Evolutionary conservation across 345 rosid genomes (phyloP), one percentile per base, ranked within the genome.

Genomic region (Erucastrum elatum): DNA sequence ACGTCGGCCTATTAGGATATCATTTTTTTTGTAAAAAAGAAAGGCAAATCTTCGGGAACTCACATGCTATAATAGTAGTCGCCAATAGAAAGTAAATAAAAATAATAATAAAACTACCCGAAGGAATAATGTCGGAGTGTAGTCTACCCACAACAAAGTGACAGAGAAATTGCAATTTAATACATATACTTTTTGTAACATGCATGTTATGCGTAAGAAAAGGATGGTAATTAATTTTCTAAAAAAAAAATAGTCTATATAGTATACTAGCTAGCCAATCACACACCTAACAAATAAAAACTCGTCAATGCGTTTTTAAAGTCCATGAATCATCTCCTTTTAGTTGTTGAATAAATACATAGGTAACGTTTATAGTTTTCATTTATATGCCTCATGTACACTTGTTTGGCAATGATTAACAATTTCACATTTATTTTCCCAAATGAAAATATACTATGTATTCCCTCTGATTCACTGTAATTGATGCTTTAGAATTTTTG

Each of bases 31-130:
- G 83, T 62, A 12, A 49, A 27, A 70, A n/a, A 25, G 26, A 17
- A 46, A 29, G 79, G 75, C 79, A 70, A 56, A 75, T 69, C 79
- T 80, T 69, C 55, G n/a, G n/a, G 67, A 80, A 68, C 75, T 69
- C 79, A 80, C 83, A 80, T 80, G 83, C 75, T 68, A 46, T 74
- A 68, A 74, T 64, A 80, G 82, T 75, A 75, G 71, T 75, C 25
- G 61, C 75, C 71, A 69, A 75, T 80, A 39, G 63, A 53, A 68
- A 13, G 82, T 72, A 58, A 78, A 72, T 21, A 21, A 21, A 21
- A 21, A 21, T 66, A 66, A 66, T 72, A 66, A 71, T 66, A 66
- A 33, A 53, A 68, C 33, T 39, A 15, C 35, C 6, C 26, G 69
- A 37, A 5, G 39, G 59, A 74, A 80, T 80, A 74, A 80, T 80